Evolutionary conservation across 1,284 basidiomycete species (phyloP).

Genomic region (Papiliotrema fonsecae): DNA sequence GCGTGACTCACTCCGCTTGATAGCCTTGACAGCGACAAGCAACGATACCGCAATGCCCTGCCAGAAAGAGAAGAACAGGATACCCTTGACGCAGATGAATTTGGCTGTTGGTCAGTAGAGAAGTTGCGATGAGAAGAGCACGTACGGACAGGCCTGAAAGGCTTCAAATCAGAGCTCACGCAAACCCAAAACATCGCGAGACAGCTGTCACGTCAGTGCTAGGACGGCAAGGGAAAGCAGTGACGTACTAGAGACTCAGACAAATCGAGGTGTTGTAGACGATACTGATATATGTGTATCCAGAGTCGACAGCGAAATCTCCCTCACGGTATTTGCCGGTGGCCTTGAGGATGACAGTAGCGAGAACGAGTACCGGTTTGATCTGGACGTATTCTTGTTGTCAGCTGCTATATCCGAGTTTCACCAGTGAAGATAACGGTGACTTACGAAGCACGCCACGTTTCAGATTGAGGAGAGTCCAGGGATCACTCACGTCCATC

Average conservation of each 20-base stretch:
- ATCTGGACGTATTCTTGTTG: conserved; percentile 88
- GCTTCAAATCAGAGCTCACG: conserved; percentile 76
- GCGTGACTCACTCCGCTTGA: conserved; percentile 55
- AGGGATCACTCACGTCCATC: conserved; percentile 86
- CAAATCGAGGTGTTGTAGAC: conserved; percentile 59
- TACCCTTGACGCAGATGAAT: conserved; percentile 96
- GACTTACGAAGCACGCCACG: conserved; percentile 85
- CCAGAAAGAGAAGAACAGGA: conserved; percentile 98
- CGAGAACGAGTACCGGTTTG: conserved; percentile 82
- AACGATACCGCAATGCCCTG: conserved; percentile 82
- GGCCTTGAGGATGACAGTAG: conserved; percentile 80
- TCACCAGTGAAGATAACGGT: background rate
- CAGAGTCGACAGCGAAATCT: conserved; percentile 72
- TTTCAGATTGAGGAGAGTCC: conserved; percentile 89
- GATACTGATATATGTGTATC: conserved; percentile 87
- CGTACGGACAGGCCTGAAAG: conserved; percentile 63
- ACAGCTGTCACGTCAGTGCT: conserved; percentile 65
- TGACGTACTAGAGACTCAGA: conserved; percentile 45
- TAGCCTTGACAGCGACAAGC: conserved; percentile 73
- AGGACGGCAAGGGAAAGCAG: background rate
- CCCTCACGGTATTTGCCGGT: conserved; percentile 87
- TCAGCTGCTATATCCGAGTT: conserved; percentile 8
- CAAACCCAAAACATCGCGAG: conserved; percentile 93
- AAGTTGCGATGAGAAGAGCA: background rate
- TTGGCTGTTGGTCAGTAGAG: conserved; percentile 70